A percentile compares a stretch with the other conserved stretches of the same genome.
Evolutionary conservation across 2,329 filamentous ascomycete genomes (phyloP).

Genomic region (Ophiocordyceps camponoti-floridani): DNA sequence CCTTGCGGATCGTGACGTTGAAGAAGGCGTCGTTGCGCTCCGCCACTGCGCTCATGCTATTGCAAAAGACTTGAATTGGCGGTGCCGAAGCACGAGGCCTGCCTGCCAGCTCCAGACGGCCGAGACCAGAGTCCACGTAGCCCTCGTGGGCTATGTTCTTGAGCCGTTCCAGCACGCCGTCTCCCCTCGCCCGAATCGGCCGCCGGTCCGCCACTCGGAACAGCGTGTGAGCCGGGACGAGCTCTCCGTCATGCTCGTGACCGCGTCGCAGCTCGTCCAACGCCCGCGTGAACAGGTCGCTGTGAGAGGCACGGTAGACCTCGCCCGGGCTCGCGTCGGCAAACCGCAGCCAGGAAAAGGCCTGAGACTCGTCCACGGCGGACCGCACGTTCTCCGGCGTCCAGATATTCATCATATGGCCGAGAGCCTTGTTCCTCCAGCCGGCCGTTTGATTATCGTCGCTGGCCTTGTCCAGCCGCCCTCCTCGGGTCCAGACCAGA

Average conservation of each 20-base stretch:
- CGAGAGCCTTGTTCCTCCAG: constrained; percentile 60
- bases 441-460: constrained; percentile 58
- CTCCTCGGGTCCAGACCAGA: constrained; percentile 65
- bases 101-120: constrained; percentile 64
- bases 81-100: constrained; percentile 67
- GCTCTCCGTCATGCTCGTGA: constrained; percentile 30
- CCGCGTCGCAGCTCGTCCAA: constrained; percentile 40
- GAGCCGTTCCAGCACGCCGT: constrained; percentile 53
- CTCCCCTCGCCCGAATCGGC: constrained; percentile 15
- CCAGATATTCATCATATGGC: constrained; percentile 82
- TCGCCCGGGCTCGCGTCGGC: constrained; percentile 61
- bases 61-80: constrained; percentile 65
- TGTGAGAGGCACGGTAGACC: constrained; percentile 49
- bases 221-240: constrained; percentile 57
- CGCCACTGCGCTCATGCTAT: constrained; percentile 41
- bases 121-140: constrained; percentile 54
- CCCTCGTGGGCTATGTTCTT: constrained; percentile 57
- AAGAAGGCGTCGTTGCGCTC: constrained; percentile 66
- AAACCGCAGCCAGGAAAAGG: constrained; percentile 85
- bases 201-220: constrained; percentile 60
- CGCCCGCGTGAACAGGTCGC: constrained; percentile 58
- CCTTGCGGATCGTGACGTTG: constrained; percentile 56
- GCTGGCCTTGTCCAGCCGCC: constrained; percentile 57
- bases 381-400: constrained; percentile 57
- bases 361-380: constrained; percentile 39